These are phyloP conservation scores for Talaromyces thailandensis DNA, from an alignment of 495 filamentous ascomycete species.

Conservation along the genomic window DNA sequence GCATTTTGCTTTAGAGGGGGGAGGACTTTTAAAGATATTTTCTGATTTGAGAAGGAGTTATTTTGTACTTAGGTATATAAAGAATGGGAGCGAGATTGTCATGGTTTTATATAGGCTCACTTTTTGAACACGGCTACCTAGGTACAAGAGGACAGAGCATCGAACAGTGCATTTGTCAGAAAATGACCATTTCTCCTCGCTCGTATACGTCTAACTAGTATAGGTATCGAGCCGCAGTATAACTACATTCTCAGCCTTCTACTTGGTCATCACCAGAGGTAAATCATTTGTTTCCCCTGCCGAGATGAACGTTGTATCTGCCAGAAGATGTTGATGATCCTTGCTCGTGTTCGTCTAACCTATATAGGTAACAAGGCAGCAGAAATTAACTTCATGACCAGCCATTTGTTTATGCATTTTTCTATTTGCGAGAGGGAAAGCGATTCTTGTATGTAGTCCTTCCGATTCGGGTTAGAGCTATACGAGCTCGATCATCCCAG, in stretches of 20 bases:
- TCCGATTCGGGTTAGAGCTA: slow-evolving; percentile 1
- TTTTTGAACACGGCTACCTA: neutral
- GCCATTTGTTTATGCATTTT: neutral
- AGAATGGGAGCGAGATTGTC: neutral
- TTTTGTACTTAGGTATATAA: too few relatives aligned
- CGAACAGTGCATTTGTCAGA: neutral
- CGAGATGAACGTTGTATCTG: neutral
- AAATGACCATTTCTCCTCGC: neutral
- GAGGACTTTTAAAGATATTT: neutral
- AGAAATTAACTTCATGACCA: neutral
- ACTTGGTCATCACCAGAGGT: too few relatives aligned
- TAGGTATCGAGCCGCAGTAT: neutral
- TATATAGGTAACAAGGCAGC: neutral
- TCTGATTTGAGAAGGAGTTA: neutral
- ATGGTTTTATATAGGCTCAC: neutral
- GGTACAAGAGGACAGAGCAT: neutral
- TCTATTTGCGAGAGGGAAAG: neutral
- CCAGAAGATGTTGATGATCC: neutral
- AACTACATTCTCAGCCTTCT: too few relatives aligned
- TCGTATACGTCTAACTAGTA: neutral
- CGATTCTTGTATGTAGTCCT: neutral
- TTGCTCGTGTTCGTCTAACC: neutral
- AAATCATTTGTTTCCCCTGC: too few relatives aligned
- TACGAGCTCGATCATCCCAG: neutral
- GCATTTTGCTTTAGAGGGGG: neutral